Conservation (phyloP, 1,284 basidiomycete genomes). For the Ceratobasidium sp. region DNA sequence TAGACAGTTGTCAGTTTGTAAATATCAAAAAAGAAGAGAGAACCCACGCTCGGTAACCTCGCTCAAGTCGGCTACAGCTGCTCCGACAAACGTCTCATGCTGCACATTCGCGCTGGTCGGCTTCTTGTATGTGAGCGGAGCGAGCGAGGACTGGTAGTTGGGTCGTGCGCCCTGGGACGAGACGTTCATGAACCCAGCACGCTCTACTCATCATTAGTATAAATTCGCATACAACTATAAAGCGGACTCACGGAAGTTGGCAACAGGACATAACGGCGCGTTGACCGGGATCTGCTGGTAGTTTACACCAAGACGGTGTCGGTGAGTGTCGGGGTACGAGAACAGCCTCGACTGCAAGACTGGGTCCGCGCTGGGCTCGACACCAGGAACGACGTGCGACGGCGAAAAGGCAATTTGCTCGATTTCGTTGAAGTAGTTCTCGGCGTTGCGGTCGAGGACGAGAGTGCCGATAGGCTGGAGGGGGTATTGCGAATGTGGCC, state of each 20-base stretch:
- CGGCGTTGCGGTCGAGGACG: conserved; percentile 83
- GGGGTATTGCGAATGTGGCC: conserved; percentile 86
- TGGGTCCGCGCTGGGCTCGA: conserved; percentile 88
- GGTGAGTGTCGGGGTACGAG: conserved; percentile 94
- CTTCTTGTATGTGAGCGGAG: conserved; percentile 62
- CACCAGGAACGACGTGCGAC: conserved; percentile 83
- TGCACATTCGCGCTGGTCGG: conserved; percentile 53
- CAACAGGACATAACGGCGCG: conserved; percentile 70
- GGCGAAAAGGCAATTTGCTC: conserved; percentile 80
- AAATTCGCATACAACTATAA: neutral
- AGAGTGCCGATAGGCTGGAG: conserved; percentile 84
- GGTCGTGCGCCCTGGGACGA: conserved; percentile 82
- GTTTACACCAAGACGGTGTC: conserved; percentile 81
- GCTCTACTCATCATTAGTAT: conserved; percentile 50
- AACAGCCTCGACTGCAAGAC: conserved; percentile 92
- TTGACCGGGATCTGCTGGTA: conserved; percentile 92
- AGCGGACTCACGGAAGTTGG: conserved; percentile 72
- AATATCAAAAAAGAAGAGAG: neutral
- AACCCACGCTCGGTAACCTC: conserved; percentile 79
- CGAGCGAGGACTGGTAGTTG: conserved; percentile 82
- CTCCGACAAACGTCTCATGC: conserved; percentile 80
- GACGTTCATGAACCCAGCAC: conserved; percentile 72
- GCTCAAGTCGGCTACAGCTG: conserved; percentile 75
- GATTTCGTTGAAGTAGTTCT: conserved; percentile 83
- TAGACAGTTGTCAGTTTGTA: conserved; percentile 2